Base-by-base conservation (phyloP, 1,139 yeast species). In the Candida glucosophila region DNA sequence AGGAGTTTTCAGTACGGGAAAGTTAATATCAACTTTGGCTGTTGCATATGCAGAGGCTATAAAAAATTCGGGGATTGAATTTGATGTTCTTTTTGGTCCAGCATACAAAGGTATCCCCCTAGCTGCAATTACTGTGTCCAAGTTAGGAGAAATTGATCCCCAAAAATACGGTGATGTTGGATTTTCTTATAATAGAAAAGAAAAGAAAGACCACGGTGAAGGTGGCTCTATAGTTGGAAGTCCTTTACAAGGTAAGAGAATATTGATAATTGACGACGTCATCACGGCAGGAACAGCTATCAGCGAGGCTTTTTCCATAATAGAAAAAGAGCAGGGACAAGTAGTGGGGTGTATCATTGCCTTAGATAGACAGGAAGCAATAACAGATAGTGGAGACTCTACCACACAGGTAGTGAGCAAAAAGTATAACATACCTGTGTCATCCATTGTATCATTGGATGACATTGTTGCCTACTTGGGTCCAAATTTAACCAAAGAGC, bases 251-350 rank as follows among this genome's bases (percentile, higher is more conserved):
- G 81, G 72, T 29, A 80, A 86, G 53, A 68, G 67, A 35, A 73
- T 86, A 17, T 63, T 90, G 44, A 80, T 90, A 43, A 85, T 90
- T 37, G 98, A 90, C 54, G 98, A 90, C 46, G 97, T 90, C 26
- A 88, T 90, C 76, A 90, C 97, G 33, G 97, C 98, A 3, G 98
- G 98, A 20, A 90, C 97, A 31, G 98, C 98, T 28, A 86, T 88
- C 49, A 81, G 80, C 44, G 97, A 90, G 56, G 96, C 97, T 1
- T 81, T 85, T 41, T 75, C 69, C 28, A 81, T 90, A 43, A 85
- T 90, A 43, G 63, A 63, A 14, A 60, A 49, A 15, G 90, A 77
- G 41, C 63, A 73, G 22, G 98, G 95, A 28, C 47, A 59, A 13
- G 80, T 85, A 17, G 82, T 74, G 22, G 98, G 94, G 4, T 73